Conservation (phyloP, 2,329 filamentous ascomycete genomes). For the Fusarium concolor region DNA sequence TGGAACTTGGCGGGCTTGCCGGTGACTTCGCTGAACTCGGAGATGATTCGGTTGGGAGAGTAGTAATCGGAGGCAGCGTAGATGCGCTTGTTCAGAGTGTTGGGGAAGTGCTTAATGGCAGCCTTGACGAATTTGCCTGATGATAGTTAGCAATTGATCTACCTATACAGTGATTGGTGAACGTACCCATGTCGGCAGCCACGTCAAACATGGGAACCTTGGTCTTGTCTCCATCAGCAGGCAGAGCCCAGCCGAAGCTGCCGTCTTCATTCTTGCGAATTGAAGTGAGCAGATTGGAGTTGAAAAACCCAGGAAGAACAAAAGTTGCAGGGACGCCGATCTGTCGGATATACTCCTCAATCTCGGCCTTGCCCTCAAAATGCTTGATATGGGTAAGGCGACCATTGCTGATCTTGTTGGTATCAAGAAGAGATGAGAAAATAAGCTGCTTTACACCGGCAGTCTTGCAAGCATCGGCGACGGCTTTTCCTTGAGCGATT, state of each 20-base stretch:
- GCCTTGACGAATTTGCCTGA: slow-evolving; percentile 52
- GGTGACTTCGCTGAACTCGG: slow-evolving; percentile 51
- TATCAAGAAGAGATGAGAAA: slow-evolving; percentile 59
- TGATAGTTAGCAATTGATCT: rapidly evolving
- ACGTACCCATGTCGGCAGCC: slow-evolving; percentile 55
- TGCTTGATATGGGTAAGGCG: slow-evolving; percentile 55
- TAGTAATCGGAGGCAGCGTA: slow-evolving; percentile 54
- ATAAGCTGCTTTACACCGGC: slow-evolving; percentile 59
- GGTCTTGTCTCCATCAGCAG: slow-evolving; percentile 48
- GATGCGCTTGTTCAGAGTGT: slow-evolving; percentile 49
- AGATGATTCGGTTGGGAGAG: slow-evolving; percentile 48
- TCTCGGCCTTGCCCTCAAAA: slow-evolving; percentile 68
- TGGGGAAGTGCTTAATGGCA: slow-evolving; percentile 48
- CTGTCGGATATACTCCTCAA: slow-evolving; percentile 66
- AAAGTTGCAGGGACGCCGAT: slow-evolving; percentile 63
- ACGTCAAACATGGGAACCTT: slow-evolving; percentile 55
- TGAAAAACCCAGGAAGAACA: slow-evolving; percentile 64
- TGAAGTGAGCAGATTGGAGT: slow-evolving; percentile 59
- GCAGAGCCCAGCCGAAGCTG: slow-evolving; percentile 47
- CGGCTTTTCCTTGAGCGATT: slow-evolving; percentile 57
- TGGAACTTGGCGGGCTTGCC: slow-evolving; percentile 50
- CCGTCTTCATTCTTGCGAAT: slow-evolving; percentile 48
- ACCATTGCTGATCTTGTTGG: slow-evolving; percentile 53
- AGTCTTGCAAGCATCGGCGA: slow-evolving; percentile 59
- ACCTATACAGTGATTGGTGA: rapidly evolving